Evolutionary conservation across 768 basidiomycete species (phyloP).

Genomic region (Kwoniella mangroviensis): DNA sequence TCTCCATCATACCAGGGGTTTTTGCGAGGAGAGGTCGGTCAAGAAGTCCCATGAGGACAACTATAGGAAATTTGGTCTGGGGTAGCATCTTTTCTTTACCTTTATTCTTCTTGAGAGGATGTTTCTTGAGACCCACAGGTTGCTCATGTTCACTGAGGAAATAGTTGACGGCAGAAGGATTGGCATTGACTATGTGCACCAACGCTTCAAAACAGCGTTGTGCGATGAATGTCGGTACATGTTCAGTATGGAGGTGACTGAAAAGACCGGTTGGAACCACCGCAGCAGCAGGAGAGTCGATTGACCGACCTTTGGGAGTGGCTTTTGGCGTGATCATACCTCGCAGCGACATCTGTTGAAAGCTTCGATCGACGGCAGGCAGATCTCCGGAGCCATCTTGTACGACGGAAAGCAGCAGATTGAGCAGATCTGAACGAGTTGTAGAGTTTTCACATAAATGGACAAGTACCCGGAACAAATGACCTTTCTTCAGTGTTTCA

Average conservation of each 20-base stretch:
- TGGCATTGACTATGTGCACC: conserved; percentile 81
- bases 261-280: conserved; percentile 62
- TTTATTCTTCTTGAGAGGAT: conserved; percentile 61
- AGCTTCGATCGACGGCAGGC: conserved; percentile 87
- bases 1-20: conserved; percentile 89
- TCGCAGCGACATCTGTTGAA: conserved; percentile 85
- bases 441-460: conserved; percentile 95
- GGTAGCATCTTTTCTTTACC: conserved; percentile 79
- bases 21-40: conserved; percentile 84
- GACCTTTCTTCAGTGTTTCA: conserved; percentile 80
- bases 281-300: conserved; percentile 57
- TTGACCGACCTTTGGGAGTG: conserved; percentile 67
- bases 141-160: conserved; percentile 96
- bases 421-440: conserved; percentile 89
- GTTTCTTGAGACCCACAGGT: conserved; percentile 66
- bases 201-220: conserved; percentile 93
- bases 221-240: conserved; percentile 87
- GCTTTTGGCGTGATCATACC: conserved; percentile 63
- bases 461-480: conserved; percentile 82
- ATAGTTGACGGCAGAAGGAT: conserved; percentile 83
- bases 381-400: conserved; percentile 95
- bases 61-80: conserved; percentile 87
- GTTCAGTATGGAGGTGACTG: conserved; percentile 65
- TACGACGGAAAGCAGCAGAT: conserved; percentile 86
- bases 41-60: conserved; percentile 81